These are phyloP conservation scores for Tripterygium wilfordii DNA, from an alignment of 177 flowering plant species.

Conservation along the genomic window DNA sequence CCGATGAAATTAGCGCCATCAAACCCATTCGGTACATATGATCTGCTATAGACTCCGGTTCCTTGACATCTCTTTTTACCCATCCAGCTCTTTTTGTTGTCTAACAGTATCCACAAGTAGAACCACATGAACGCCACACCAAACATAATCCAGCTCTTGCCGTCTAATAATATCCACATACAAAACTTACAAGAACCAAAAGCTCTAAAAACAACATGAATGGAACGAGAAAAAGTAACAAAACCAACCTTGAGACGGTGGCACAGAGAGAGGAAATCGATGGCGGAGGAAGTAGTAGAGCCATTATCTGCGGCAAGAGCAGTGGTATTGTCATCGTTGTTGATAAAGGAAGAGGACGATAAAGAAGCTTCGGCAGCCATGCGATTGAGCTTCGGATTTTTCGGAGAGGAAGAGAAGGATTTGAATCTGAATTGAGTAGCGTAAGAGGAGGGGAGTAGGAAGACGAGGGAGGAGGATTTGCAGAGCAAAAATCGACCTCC, in stretches of 20 bases:
- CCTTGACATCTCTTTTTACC: slow-evolving; percentile 51
- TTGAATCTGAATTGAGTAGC: slow-evolving; percentile 16
- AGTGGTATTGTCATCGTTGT: slow-evolving; percentile 10
- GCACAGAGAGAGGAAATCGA: slow-evolving; percentile 83
- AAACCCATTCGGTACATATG: slow-evolving; percentile 96
- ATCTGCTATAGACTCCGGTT: slow-evolving; percentile 89
- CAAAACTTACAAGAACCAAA: too few species aligned
- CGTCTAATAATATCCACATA: too few species aligned
- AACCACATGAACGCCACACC: slow-evolving; percentile 4
- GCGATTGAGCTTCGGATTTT: slow-evolving; percentile 7
- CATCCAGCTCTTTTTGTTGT: slow-evolving; percentile 94
- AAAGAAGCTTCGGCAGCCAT: slow-evolving; percentile 35
- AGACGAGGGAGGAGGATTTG: slow-evolving; percentile 9
- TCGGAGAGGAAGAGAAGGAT: slow-evolving; percentile 15
- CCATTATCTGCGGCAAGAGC: not conserved
- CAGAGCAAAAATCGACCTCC: slow-evolving; percentile 6
- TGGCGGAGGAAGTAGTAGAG: slow-evolving; percentile 54
- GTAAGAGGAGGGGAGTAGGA: slow-evolving; percentile 8
- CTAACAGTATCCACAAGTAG: slow-evolving; percentile 29
- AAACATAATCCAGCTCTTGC: not conserved
- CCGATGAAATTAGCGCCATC: slow-evolving; percentile 77
- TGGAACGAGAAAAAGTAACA: not conserved
- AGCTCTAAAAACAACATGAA: not conserved
- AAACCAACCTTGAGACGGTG: slow-evolving; percentile 67
- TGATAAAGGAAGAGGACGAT: slow-evolving; percentile 10